Evolutionary conservation across 805 yeast species (phyloP).

Genomic region (Myxozyma neglecta): DNA sequence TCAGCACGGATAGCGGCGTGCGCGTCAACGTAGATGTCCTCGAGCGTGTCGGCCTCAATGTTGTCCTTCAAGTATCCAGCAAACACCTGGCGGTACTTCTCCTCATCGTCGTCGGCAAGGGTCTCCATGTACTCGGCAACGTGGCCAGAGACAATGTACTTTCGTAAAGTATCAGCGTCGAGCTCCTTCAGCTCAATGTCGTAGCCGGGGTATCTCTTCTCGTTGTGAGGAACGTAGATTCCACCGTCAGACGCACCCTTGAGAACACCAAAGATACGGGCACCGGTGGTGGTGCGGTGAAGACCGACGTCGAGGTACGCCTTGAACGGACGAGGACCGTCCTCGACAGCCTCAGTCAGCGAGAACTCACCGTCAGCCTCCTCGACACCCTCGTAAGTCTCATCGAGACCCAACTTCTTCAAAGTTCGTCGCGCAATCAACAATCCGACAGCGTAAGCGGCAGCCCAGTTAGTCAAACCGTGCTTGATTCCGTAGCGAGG

Average conservation of each 20-base stretch:
- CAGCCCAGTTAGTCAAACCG: slow-evolving; percentile 99
- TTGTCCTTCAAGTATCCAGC: slow-evolving; percentile 95
- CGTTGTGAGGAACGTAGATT: slow-evolving; percentile 97
- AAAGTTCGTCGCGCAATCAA: slow-evolving; percentile 98
- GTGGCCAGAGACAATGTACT: slow-evolving; percentile 99
- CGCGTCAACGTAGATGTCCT: slow-evolving; percentile 93
- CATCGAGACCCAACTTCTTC: slow-evolving; percentile 96
- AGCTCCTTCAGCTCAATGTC: slow-evolving; percentile 98
- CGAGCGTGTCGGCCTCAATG: slow-evolving; percentile 93
- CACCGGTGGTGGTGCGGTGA: slow-evolving; percentile 99
- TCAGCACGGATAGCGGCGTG: slow-evolving; percentile 95
- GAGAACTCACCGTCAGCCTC: slow-evolving; percentile 99
- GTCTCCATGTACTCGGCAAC: slow-evolving; percentile 99
- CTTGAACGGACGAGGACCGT: slow-evolving; percentile 99
- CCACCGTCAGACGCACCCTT: slow-evolving; percentile 99
- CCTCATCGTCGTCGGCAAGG: slow-evolving; percentile 99
- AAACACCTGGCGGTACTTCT: slow-evolving; percentile 95
- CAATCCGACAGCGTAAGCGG: slow-evolving; percentile 98
- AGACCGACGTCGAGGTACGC: slow-evolving; percentile 98
- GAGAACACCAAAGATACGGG: slow-evolving; percentile 98
- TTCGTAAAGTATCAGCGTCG: slow-evolving; percentile 95
- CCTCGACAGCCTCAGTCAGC: slow-evolving; percentile 99
- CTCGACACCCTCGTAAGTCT: slow-evolving; percentile 97
- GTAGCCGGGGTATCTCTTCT: slow-evolving; percentile 99
- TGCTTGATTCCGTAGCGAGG: slow-evolving; percentile 96